These are phyloP conservation scores for Fusarium burgessii DNA, from an alignment of 2,329 filamentous ascomycete species.

Conservation along the genomic window DNA sequence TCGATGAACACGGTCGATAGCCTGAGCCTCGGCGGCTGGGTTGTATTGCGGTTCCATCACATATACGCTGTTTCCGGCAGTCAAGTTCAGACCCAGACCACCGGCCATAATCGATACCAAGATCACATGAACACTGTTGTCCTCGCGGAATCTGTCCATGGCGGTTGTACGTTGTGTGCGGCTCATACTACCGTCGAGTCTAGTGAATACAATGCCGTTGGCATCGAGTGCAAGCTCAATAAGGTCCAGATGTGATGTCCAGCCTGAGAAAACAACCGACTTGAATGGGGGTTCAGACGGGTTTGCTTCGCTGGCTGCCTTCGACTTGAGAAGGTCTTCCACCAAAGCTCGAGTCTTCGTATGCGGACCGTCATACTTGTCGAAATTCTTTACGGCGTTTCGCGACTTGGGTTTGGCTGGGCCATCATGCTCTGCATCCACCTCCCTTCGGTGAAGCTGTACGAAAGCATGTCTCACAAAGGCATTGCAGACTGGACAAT, in stretches of 20 bases:
- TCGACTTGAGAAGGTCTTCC: constrained; percentile 75
- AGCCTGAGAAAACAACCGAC: constrained; percentile 94
- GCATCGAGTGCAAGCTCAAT: constrained; percentile 84
- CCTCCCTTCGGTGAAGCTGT: constrained; percentile 73
- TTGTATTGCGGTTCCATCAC: constrained; percentile 99
- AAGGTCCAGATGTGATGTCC: constrained; percentile 94
- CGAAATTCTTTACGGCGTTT: constrained; percentile 66
- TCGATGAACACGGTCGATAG: constrained; percentile 91
- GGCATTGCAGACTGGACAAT: constrained; percentile 77
- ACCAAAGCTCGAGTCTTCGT: constrained; percentile 91
- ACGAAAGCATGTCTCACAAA: constrained; percentile 74
- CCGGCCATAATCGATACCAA: constrained; percentile 93
- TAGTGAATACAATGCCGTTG: constrained; percentile 74
- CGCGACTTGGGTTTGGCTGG: constrained; percentile 54
- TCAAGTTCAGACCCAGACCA: constrained; percentile 91
- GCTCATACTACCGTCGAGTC: constrained; percentile 92
- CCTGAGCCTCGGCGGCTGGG: constrained; percentile 93
- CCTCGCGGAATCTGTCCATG: constrained; percentile 81
- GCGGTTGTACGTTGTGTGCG: constrained; percentile 79
- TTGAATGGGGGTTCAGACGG: constrained; percentile 82
- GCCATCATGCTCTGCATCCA: constrained; percentile 67
- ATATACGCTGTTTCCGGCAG: constrained; percentile 86
- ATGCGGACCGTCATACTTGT: constrained; percentile 84
- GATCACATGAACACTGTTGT: constrained; percentile 79
- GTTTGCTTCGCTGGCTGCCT: constrained; percentile 69